Evolutionary conservation across 371 early-diverging fungal genomes (phyloP), one percentile per base, ranked within the genome.

Genomic region (Umbelopsis sp.): DNA sequence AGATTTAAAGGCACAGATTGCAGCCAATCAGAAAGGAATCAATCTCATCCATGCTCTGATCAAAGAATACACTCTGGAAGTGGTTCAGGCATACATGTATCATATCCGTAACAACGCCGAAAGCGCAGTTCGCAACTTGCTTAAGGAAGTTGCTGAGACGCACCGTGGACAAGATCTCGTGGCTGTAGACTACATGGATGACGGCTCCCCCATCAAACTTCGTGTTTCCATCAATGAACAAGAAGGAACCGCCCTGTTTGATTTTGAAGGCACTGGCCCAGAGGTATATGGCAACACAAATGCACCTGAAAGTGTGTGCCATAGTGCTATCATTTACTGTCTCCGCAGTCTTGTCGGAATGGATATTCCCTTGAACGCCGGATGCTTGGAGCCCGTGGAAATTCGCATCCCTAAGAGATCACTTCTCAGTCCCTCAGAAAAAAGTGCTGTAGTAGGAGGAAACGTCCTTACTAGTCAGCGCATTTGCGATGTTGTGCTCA

Each of bases 391-490:
- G 10, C 97, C 99, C 0, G 90, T 98, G 57, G 76, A 72, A 12
- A 87, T 97, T 63, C 78, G 81, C 22, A 93, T 98, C 32, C 98
- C 97, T 4, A 75, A 81, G 10, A 80, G 82, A 25, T 91, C 92
- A 4, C 77, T 97, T 22, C 78, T 98, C 24, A 80, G 84, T 24
- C 97, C 97, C 0, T 89, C 91, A 0, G 92, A 93, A 51, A 84
- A 76, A 1, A 92, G 95, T 12, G 99, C 97, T 0, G 98, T 97
- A 0, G 99, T 98, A 2, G 99, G 98, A 38, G 99, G 99, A 65
- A 98, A 98, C 71, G 99, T 98, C 1, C 72, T 97, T 72, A 97
- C 98, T 0, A 93, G 93, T 44, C 99, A 98, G 80, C 84, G 99
- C 18, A 74, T 97, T 12, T 95, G 94, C 18, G 99, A 98, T 74